A percentile compares a stretch with the other conserved stretches of the same genome.
phyloP scores from a whole-genome alignment of 305 asterid species.

The Rubia peregrina region DNA sequence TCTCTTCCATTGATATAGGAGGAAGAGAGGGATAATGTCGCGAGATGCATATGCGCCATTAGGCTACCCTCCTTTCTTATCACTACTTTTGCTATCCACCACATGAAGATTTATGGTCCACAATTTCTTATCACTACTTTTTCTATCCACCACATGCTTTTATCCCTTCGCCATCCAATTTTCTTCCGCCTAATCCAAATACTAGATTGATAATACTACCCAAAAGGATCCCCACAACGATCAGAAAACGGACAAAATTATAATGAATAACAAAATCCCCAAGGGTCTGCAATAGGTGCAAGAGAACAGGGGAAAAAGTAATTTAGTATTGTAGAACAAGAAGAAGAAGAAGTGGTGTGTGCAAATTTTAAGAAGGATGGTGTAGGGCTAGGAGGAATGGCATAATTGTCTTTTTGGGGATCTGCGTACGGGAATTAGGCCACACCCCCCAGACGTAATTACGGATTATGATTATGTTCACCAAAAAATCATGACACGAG shows the following conservation, averaged over 20 bases:
- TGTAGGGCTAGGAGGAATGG: not conserved
- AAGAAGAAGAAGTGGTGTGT: not conserved
- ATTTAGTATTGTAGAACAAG: too few relatives aligned
- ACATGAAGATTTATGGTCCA: too few relatives aligned
- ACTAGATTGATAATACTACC: not conserved
- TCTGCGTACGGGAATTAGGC: too few relatives aligned
- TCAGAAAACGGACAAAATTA: too few relatives aligned
- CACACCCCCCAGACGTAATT: too few relatives aligned
- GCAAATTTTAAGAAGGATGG: constrained; percentile 18
- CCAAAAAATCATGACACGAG: not conserved
- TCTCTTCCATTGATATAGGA: constrained; percentile 1
- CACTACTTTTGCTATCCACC: too few relatives aligned
- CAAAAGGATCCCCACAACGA: too few relatives aligned
- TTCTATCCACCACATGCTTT: constrained; percentile 8
- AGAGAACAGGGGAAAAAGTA: not conserved
- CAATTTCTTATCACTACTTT: not conserved
- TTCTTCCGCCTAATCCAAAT: constrained; percentile 5
- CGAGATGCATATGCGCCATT: constrained; percentile 9
- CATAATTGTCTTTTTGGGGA: too few relatives aligned
- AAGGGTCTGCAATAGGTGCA: not conserved
- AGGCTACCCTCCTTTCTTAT: too few relatives aligned
- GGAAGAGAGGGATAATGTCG: constrained; percentile 9
- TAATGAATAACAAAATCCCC: too few relatives aligned
- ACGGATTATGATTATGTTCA: not conserved
- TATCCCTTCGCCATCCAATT: constrained; percentile 5